These are phyloP conservation scores for Chenopodium berlandieri DNA, from an alignment of 148 eudicot species.

Conservation along the genomic window DNA sequence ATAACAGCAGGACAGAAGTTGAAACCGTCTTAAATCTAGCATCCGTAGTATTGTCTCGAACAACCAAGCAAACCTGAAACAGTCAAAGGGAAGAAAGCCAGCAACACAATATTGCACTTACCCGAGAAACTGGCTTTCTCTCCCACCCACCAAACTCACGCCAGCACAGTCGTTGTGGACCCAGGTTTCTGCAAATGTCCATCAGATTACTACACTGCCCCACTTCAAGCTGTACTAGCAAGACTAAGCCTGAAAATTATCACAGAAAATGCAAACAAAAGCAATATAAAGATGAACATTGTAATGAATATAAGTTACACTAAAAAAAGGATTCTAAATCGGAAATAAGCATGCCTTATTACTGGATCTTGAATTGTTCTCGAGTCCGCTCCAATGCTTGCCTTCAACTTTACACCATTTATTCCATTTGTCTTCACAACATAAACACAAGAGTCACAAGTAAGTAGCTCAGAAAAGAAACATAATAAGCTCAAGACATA, in stretches of 20 bases:
- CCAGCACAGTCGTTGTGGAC: background rate
- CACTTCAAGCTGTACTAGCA: slow-evolving; percentile 38
- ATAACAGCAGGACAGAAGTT: slow-evolving; percentile 20
- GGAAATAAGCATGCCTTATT: slow-evolving; percentile 44
- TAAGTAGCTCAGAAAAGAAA: slow-evolving; percentile 9
- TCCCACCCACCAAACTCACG: background rate
- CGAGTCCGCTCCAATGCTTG: slow-evolving; percentile 28
- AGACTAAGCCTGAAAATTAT: slow-evolving; percentile 43
- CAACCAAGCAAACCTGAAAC: slow-evolving; percentile 22
- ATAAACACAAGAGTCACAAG: slow-evolving; percentile 1
- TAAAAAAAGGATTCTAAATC: background rate
- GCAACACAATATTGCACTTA: slow-evolving; percentile 23
- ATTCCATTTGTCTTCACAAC: slow-evolving; percentile 42
- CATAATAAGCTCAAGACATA: background rate
- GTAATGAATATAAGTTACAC: background rate
- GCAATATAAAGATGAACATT: slow-evolving; percentile 43
- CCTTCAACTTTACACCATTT: slow-evolving; percentile 26
- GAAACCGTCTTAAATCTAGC: slow-evolving; percentile 4
- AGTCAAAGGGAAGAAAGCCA: slow-evolving; percentile 34
- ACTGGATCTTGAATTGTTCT: slow-evolving; percentile 35
- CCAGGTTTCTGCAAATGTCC: background rate
- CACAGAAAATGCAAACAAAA: slow-evolving; percentile 22
- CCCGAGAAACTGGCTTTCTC: slow-evolving; percentile 31
- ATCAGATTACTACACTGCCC: background rate
- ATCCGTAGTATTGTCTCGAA: background rate